Evolutionary conservation across 1,139 yeast species (phyloP).

Genomic region (Torulaspora globosa): DNA sequence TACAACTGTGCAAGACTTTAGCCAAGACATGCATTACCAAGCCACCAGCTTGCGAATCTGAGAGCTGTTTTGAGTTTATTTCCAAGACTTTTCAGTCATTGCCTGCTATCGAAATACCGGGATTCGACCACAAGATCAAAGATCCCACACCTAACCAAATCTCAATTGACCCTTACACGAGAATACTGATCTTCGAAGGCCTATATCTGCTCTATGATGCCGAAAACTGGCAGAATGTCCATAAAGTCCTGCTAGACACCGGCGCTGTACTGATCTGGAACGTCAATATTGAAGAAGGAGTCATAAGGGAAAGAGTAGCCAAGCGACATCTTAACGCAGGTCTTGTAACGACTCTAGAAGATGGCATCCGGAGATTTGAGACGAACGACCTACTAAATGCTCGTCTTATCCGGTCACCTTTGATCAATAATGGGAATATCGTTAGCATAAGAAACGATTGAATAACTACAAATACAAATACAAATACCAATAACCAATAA

Average conservation of each 20-base stretch:
- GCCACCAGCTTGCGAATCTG: constrained; percentile 11
- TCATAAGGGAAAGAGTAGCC: constrained; percentile 58
- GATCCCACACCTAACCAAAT: constrained; percentile 56
- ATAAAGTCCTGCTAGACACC: constrained; percentile 23
- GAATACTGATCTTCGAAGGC: constrained; percentile 60
- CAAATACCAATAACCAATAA: constrained; percentile 2
- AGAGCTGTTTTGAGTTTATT: constrained; percentile 17
- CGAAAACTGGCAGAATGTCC: constrained; percentile 49
- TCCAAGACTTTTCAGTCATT: constrained; percentile 20
- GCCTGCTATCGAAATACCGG: constrained; percentile 53
- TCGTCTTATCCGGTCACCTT: constrained; percentile 45
- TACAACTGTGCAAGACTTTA: constrained; percentile 36
- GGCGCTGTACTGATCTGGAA: constrained; percentile 31
- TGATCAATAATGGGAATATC: constrained; percentile 39
- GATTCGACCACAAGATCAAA: constrained; percentile 67
- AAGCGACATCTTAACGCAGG: constrained; percentile 70
- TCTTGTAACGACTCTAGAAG: constrained; percentile 50
- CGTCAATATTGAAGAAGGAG: constrained; percentile 42
- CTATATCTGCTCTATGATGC: constrained; percentile 52
- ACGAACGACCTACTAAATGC: constrained; percentile 72
- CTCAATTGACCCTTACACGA: constrained; percentile 40
- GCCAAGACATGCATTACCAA: constrained; percentile 26
- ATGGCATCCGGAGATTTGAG: constrained; percentile 61
- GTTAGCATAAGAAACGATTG: constrained; percentile 36
- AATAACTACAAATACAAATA: constrained; percentile 1